Percentiles rank a stretch among this genome's conserved stretches.
phyloP scores from a whole-genome alignment of 2,329 filamentous ascomycete species.

The Aspergillus pseudonomiae region DNA sequence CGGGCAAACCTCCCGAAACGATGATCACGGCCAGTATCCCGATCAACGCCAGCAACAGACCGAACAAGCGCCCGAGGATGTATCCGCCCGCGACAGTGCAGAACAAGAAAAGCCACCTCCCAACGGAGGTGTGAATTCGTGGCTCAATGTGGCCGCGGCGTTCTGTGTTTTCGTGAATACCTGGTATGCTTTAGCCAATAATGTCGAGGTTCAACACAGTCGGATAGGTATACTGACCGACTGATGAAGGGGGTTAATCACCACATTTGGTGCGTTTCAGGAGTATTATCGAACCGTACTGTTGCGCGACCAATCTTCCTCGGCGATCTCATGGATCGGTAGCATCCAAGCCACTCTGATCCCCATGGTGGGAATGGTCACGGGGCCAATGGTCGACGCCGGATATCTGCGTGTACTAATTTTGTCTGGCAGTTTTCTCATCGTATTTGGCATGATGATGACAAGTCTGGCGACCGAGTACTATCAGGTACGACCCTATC shows the following conservation, averaged over 20 bases:
- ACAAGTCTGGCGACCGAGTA: slow-evolving; percentile 31
- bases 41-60: neutral
- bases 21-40: neutral
- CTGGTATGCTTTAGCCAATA: slow-evolving; percentile 25
- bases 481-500: slow-evolving; percentile 27
- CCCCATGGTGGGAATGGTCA: slow-evolving; percentile 49
- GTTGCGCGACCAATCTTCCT: slow-evolving; percentile 39
- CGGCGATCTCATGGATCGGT: slow-evolving; percentile 54
- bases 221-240: neutral
- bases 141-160: slow-evolving; percentile 33
- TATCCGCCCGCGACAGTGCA: neutral
- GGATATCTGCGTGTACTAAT: slow-evolving; percentile 48
- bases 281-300: slow-evolving; percentile 49
- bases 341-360: slow-evolving; percentile 52
- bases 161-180: slow-evolving; percentile 40
- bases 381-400: slow-evolving; percentile 54
- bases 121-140: slow-evolving; percentile 33
- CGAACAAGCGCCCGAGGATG: neutral
- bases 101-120: slow-evolving; percentile 15
- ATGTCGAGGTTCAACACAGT: neutral
- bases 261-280: slow-evolving; percentile 54
- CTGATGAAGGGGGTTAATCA: slow-evolving; percentile 42
- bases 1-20: neutral
- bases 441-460: slow-evolving; percentile 38
- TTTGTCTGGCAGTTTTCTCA: slow-evolving; percentile 43